Base-by-base conservation (phyloP, 495 filamentous ascomycete genomes). In the Trichoderma orchidacearum region DNA sequence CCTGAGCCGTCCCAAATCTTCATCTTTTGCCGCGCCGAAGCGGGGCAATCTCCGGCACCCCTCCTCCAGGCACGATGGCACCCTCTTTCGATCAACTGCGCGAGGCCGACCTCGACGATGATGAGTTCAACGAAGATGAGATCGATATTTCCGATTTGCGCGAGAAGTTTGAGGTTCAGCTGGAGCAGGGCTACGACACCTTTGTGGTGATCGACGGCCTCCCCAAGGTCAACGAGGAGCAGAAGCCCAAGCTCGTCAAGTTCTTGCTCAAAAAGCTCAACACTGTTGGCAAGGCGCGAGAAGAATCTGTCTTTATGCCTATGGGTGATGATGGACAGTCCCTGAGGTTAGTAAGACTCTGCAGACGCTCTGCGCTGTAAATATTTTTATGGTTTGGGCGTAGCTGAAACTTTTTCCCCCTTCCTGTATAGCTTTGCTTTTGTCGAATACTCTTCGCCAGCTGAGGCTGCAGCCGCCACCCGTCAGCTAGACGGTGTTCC, bases 161-260 rank as follows among this genome's bases (percentile, higher is more conserved):
- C 65, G 90, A 89, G 66, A 87, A 94, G 70, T 95, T 87, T 65
- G 90, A 97, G 70, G 93, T 96, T 36, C 89, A 91, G 63, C 78
- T 96, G 53, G 92, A 98, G 68, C 87, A 96, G 69, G 92, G 93
- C 55, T 82, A 96, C 64, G 93, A 98, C 66, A 85, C 88, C 59
- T 98, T 98, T 63, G 84, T 98, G 56, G 89, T 96, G 53, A 79
- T 96, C 68, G 93, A 98, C 72, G 93, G 93, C 60, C 81, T 96
- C 31, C 93, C 93, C 56, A 72, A 84, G 51, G 93, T 98, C 50
- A 78, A 78, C 55, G 86, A 87, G 66, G 90, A 88, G 29, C 87
- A 81, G 73, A 86, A 86, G 67, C 81, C 88, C 28, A 96, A 95
- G 72, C 83, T 98, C 55, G 77, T 94, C 62, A 96, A 96, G 70